Conservation (phyloP, 306 rosid species). For the Coriaria nepalensis region DNA sequence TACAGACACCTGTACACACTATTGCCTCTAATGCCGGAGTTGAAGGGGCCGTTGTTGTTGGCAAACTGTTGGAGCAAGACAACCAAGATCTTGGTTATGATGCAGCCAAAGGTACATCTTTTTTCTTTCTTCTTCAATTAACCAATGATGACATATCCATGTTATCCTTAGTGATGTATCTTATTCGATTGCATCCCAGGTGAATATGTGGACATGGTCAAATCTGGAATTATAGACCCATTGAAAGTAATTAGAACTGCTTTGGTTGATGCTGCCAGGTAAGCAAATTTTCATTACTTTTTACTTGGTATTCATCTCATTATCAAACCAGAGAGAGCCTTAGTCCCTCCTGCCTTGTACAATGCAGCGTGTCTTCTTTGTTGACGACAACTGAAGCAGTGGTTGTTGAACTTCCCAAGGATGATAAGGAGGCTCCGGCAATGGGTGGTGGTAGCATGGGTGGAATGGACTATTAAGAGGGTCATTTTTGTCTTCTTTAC, state of each 20-base stretch:
- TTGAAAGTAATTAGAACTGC: conserved; percentile 47
- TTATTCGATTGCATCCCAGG: conserved; percentile 11
- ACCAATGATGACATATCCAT: too few species aligned
- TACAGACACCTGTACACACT: conserved; percentile 36
- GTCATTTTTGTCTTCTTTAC: too few species aligned
- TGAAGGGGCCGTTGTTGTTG: conserved; percentile 37
- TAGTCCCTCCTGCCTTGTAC: too few species aligned
- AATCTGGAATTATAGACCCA: conserved; percentile 45
- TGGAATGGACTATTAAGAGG: conserved; percentile 24
- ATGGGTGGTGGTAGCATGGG: conserved; percentile 41
- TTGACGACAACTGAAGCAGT: conserved; percentile 42
- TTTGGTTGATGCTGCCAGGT: conserved; percentile 49
- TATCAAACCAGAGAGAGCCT: too few species aligned
- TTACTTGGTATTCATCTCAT: too few species aligned
- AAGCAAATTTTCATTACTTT: not conserved
- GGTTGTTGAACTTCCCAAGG: conserved; percentile 27
- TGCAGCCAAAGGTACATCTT: conserved; percentile 38
- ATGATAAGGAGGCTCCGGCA: conserved; percentile 23
- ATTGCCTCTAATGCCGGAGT: conserved; percentile 43
- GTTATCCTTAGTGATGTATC: not conserved
- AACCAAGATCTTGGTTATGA: conserved; percentile 36
- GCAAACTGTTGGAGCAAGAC: conserved; percentile 39
- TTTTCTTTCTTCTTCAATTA: not conserved
- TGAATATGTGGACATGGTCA: conserved; percentile 46
- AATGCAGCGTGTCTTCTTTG: conserved; percentile 34